Conservation (phyloP, 2,329 filamentous ascomycete species). For the Plectosphaerella sp. region DNA sequence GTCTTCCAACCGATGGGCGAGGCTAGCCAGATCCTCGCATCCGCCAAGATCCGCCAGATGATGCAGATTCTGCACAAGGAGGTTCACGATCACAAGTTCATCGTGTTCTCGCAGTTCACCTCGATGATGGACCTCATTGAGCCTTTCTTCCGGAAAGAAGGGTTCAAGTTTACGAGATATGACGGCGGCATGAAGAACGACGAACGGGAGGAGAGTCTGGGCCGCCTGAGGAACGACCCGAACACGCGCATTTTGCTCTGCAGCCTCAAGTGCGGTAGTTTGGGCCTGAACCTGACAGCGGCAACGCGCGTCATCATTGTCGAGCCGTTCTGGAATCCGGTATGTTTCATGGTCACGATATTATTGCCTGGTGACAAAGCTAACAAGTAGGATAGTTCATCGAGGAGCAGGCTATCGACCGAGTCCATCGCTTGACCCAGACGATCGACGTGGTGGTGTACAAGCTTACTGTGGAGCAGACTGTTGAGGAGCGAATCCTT, state of each 20-base stretch:
- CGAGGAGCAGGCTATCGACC: conserved; percentile 97
- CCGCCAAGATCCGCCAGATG: conserved; percentile 88
- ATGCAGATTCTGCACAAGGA: conserved; percentile 78
- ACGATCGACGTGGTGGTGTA: conserved; percentile 93
- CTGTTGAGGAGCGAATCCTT: conserved; percentile 92
- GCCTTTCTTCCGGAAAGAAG: conserved; percentile 74
- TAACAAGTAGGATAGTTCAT: conserved; percentile 61
- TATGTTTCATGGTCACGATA: conserved; percentile 33
- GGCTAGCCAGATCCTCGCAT: conserved; percentile 56
- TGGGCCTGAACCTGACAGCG: conserved; percentile 91
- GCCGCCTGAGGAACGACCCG: conserved; percentile 69
- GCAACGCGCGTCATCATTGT: conserved; percentile 91
- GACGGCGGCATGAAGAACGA: conserved; percentile 96
- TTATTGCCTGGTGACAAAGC: neutral
- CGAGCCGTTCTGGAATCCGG: conserved; percentile 97
- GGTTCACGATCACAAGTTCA: conserved; percentile 83
- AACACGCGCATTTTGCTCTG: conserved; percentile 81
- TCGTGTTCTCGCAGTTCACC: conserved; percentile 97
- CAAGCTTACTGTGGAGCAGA: conserved; percentile 81
- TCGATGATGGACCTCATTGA: conserved; percentile 97
- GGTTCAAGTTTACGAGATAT: conserved; percentile 81
- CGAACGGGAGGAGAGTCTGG: conserved; percentile 78
- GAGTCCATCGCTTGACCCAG: conserved; percentile 96
- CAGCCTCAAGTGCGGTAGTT: conserved; percentile 86
- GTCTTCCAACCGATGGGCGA: conserved; percentile 26